Evolutionary conservation across 352 stramenopile genomes (phyloP).

Genomic region (Pythium apleroticum): DNA sequence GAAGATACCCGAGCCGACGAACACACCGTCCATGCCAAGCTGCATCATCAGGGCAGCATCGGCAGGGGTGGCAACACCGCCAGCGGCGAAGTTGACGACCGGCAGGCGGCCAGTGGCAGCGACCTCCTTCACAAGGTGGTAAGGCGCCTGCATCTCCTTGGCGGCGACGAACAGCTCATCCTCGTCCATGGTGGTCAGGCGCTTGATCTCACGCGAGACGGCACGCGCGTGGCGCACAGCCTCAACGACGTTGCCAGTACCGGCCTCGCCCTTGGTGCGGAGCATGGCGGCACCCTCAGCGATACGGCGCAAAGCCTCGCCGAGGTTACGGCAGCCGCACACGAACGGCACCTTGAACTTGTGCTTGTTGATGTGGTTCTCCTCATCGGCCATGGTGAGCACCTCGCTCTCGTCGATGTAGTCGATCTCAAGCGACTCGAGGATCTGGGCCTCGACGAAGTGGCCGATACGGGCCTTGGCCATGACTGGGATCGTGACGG

Average conservation of each 20-base stretch:
- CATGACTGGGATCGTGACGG: constrained; percentile 99
- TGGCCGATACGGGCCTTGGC: constrained; percentile 98
- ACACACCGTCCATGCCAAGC: constrained; percentile 98
- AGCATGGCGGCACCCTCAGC: constrained; percentile 97
- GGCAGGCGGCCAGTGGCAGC: constrained; percentile 90
- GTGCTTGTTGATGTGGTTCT: constrained; percentile 96
- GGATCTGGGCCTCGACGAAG: constrained; percentile 98
- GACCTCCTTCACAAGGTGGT: constrained; percentile 93
- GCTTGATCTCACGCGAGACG: constrained; percentile 91
- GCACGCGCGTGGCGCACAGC: constrained; percentile 95
- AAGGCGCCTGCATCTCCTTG: constrained; percentile 96
- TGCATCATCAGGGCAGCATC: constrained; percentile 99
- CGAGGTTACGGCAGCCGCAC: constrained; percentile 97
- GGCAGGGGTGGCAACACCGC: constrained; percentile 96
- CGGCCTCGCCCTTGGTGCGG: constrained; percentile 97
- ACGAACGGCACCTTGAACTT: constrained; percentile 98
- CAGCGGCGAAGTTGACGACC: constrained; percentile 98
- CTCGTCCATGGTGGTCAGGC: constrained; percentile 92
- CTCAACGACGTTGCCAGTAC: constrained; percentile 98
- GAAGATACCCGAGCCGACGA: constrained; percentile 98
- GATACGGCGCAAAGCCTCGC: constrained; percentile 94
- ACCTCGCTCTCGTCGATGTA: constrained; percentile 99
- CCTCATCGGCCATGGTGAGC: constrained; percentile 98
- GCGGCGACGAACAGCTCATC: constrained; percentile 97
- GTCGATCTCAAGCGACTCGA: constrained; percentile 97